Evolutionary conservation across 345 rosid genomes (phyloP).

Genomic region (Eucalyptus sideroxylon): DNA sequence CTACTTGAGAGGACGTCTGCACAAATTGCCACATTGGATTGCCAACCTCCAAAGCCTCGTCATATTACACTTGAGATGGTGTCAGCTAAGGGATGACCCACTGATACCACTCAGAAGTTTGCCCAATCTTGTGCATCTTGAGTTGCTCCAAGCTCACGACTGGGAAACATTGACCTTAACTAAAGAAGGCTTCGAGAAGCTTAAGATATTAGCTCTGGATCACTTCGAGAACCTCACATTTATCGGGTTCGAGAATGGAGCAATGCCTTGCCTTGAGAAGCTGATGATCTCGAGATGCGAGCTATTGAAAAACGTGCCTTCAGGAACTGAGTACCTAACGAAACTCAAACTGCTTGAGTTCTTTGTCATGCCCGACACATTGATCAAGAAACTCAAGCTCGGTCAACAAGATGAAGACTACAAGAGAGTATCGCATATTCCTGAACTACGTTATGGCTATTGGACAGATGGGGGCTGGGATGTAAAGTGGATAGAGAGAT

Average conservation of each 20-base stretch:
- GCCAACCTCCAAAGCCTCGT: slow-evolving; percentile 1
- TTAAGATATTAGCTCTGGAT: slow-evolving; percentile 6
- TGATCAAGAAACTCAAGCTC: not conserved
- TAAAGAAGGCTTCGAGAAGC: slow-evolving; percentile 13
- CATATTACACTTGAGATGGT: slow-evolving; percentile 1
- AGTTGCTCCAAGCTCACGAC: slow-evolving; percentile 5
- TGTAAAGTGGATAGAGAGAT: not conserved
- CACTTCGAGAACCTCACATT: slow-evolving; percentile 3
- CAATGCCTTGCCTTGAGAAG: slow-evolving; percentile 9
- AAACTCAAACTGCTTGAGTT: slow-evolving; percentile 7
- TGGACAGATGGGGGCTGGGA: slow-evolving; percentile 13
- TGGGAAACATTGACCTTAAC: slow-evolving; percentile 2
- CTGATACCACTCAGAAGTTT: slow-evolving; percentile 1
- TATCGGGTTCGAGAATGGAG: slow-evolving; percentile 1
- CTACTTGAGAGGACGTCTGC: slow-evolving; percentile 13
- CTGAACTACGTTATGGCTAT: slow-evolving; percentile 3
- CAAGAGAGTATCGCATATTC: slow-evolving; percentile 9
- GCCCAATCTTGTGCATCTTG: slow-evolving; percentile 19
- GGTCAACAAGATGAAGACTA: slow-evolving; percentile 4
- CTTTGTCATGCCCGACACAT: slow-evolving; percentile 10
- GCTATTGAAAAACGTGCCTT: slow-evolving; percentile 8
- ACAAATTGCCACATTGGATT: slow-evolving; percentile 11
- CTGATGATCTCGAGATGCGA: slow-evolving; percentile 7
- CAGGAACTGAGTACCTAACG: slow-evolving; percentile 9
- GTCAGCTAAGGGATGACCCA: slow-evolving; percentile 9